These are phyloP conservation scores for Dovyalis caffra DNA, from an alignment of 345 rosid genomes.

Conservation along the genomic window DNA sequence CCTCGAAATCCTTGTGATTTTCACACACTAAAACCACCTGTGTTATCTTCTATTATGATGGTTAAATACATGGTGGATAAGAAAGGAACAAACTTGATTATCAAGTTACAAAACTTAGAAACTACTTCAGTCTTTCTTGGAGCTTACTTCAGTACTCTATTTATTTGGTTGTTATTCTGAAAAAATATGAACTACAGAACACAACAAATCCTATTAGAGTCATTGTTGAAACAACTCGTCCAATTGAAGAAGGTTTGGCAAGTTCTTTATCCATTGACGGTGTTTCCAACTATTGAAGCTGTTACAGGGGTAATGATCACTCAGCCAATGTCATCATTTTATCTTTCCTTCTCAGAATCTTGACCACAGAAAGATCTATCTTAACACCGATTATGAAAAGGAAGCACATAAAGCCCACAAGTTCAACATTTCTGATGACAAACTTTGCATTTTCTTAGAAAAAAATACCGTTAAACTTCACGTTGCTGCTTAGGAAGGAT, in stretches of 20 bases:
- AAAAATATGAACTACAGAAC: no score
- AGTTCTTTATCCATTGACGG: constrained; percentile 9
- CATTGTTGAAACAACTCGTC: constrained; percentile 1
- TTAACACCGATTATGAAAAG: constrained; percentile 20
- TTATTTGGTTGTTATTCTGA: no score
- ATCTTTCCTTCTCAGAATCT: constrained; percentile 16
- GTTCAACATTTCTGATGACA: constrained; percentile 47
- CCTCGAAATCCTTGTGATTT: no score
- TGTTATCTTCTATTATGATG: no score
- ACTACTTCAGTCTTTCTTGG: no score
- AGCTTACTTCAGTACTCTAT: no score
- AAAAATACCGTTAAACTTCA: constrained; percentile 24
- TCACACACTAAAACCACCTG: no score
- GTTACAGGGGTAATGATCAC: background rate
- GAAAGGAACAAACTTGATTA: no score
- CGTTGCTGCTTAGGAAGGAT: constrained; percentile 53
- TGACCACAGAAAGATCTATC: constrained; percentile 9
- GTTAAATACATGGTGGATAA: no score
- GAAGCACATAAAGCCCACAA: constrained; percentile 20
- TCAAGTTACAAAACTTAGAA: no score
- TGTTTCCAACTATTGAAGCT: background rate
- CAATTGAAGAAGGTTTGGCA: constrained; percentile 1
- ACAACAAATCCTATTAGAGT: constrained; percentile 18
- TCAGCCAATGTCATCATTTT: background rate
- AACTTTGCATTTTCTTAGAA: constrained; percentile 43